Percentiles rank a stretch among this genome's conserved stretches.
phyloP scores from a whole-genome alignment of 192 early-diverging fungal genomes.

The Bifiguratus adelaidae region DNA sequence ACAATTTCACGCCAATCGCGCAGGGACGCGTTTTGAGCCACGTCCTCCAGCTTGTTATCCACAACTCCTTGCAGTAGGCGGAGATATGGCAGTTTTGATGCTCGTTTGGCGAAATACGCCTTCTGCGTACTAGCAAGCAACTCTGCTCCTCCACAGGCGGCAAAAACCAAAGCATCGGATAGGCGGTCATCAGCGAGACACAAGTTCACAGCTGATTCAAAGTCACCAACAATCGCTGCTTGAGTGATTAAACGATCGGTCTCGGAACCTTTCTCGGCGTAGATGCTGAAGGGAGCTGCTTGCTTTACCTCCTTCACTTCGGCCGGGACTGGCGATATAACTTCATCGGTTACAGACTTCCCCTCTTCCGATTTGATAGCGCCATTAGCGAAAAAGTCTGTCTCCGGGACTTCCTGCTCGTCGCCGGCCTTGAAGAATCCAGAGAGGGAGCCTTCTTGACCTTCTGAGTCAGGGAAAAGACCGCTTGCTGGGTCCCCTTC shows the following conservation, averaged over 20 bases:
- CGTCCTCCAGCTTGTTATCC: constrained; percentile 67
- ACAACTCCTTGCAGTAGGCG: constrained; percentile 79
- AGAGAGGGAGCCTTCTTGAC: not conserved
- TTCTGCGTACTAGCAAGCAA: constrained; percentile 49
- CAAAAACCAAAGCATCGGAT: constrained; percentile 60
- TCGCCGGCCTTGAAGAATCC: not conserved
- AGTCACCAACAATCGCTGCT: constrained; percentile 83
- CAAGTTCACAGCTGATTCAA: constrained; percentile 81
- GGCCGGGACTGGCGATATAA: not conserved
- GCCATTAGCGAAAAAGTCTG: constrained; percentile 1
- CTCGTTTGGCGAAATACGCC: constrained; percentile 72
- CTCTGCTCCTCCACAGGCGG: constrained; percentile 68
- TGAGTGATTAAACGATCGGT: constrained; percentile 76
- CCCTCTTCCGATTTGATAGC: not conserved
- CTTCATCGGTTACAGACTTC: not conserved
- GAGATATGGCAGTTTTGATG: constrained; percentile 61
- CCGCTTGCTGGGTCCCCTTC: too few species aligned
- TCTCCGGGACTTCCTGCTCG: not conserved
- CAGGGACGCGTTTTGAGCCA: constrained; percentile 67
- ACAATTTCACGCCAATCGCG: constrained; percentile 88
- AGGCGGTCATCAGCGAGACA: constrained; percentile 74
- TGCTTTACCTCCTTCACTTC: not conserved
- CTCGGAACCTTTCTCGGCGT: constrained; percentile 49
- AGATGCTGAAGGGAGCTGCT: constrained; percentile 30
- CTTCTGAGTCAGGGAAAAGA: too few species aligned